Base-by-base conservation (phyloP, 2,329 filamentous ascomycete genomes). In the Epichloe scottii region DNA sequence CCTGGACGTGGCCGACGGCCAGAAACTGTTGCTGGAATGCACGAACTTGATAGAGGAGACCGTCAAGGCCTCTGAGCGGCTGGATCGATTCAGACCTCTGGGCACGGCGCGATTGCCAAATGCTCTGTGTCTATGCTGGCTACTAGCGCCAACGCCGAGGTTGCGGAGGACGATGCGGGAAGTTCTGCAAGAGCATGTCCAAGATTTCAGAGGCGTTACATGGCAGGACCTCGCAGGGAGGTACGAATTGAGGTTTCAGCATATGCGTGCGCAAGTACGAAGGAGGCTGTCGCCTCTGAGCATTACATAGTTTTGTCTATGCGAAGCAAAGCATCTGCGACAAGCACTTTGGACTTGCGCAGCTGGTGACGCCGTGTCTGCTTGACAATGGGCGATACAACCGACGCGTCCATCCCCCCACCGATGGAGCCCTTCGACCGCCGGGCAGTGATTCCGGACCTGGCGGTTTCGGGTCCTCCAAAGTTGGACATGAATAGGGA, bases 81-180 rank as follows among this genome's bases (percentile, higher is more conserved):
- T 50, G 33, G 37, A 50, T 19, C 23, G 42, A 21, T 46, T 50
- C 41, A 45, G 19, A n/a, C 48, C 42, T 5, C 42, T 50, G 33
- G 48, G 41, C 2, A 50, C 48, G 48, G 41, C 49, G 35, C 42
- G 49, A 14, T 37, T 50, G 11, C 49, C 49, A 4, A 44, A 38
- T 14, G 49, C 49, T n/a, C 30, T 50, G 17, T 50, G 49, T 35
- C 34, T 50, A 14, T 33, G 34, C n/a, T 46, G 41, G 33, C 30
- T 46, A 12, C 17, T 33, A 34, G 48, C 48, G 3, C 48, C 48
- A 11, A 50, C 48, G 40, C 23, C 48, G 1, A 30, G 30, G 30
- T 40, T 45, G 30, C 44, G 35, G 34, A 34, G 19, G 14, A 46
- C n/a, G 17, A 41, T 50, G 49, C 41, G 41, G 3, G 17, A 39